phyloP scores from a whole-genome alignment of 176 grass and related monocot species.

The Aegilops longissima region DNA sequence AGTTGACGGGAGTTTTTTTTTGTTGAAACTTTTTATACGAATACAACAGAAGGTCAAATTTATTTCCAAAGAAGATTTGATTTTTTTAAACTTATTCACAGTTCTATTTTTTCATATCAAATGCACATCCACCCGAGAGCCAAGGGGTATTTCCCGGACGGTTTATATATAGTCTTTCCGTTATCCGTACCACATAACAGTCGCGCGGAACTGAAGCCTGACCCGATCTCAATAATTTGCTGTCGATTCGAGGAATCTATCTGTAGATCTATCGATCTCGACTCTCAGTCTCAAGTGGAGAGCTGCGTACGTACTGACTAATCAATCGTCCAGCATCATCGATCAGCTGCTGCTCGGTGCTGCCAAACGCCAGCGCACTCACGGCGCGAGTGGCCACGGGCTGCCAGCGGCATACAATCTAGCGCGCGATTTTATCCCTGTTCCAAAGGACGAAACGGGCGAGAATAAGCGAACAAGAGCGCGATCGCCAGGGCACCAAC shows the following conservation, averaged over 20 bases:
- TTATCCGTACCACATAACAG: background rate
- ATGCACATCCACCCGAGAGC: too few relatives aligned
- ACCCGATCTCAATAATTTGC: background rate
- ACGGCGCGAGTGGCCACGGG: constrained; percentile 23
- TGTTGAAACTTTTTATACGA: too few relatives aligned
- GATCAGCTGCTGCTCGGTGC: background rate
- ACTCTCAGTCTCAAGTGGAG: constrained; percentile 15
- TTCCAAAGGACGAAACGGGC: constrained; percentile 3
- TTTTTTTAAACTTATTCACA: too few relatives aligned
- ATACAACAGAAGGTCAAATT: too few relatives aligned
- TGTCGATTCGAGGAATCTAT: constrained; percentile 10
- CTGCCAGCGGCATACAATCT: constrained; percentile 20
- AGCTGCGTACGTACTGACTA: background rate
- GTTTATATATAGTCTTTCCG: too few relatives aligned
- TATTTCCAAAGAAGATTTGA: too few relatives aligned
- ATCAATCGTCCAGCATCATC: constrained; percentile 14
- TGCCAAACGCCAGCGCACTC: constrained; percentile 45
- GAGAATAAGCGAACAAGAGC: background rate
- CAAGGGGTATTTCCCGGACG: too few relatives aligned
- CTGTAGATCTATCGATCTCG: background rate
- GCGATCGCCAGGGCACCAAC: constrained; percentile 33
- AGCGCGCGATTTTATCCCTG: constrained; percentile 23
- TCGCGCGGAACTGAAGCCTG: background rate
- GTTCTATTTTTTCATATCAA: too few relatives aligned
- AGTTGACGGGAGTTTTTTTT: too few relatives aligned